Conservation (phyloP, 371 early-diverging fungal species). For the Mycotypha africana region DNA sequence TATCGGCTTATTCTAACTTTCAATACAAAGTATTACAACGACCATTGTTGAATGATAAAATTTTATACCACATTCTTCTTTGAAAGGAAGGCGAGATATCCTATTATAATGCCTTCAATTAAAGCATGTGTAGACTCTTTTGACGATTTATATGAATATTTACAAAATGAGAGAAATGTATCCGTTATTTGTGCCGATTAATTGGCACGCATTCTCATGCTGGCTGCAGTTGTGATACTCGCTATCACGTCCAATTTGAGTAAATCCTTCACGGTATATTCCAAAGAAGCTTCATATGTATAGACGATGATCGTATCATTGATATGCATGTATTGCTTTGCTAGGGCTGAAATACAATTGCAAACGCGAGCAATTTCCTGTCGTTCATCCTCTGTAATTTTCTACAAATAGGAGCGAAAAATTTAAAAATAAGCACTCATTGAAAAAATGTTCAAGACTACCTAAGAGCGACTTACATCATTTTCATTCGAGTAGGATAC, state of each 20-base stretch:
- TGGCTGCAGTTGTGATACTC: slow-evolving; percentile 46
- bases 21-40: too few species aligned
- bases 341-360: slow-evolving; percentile 80
- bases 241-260: slow-evolving; percentile 54
- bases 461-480: slow-evolving; percentile 67
- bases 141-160: too few species aligned
- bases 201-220: slow-evolving; percentile 24
- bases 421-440: too few species aligned
- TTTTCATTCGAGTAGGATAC: slow-evolving; percentile 76
- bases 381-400: slow-evolving; percentile 61
- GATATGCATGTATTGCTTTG: slow-evolving; percentile 69
- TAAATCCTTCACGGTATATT: slow-evolving; percentile 59
- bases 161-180: background rate
- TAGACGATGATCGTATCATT: slow-evolving; percentile 82
- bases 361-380: slow-evolving; percentile 81
- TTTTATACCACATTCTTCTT: too few species aligned
- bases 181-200: slow-evolving; percentile 2
- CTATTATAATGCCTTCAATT: too few species aligned
- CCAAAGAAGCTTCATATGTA: slow-evolving; percentile 83
- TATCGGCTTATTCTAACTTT: too few species aligned
- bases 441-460: too few species aligned
- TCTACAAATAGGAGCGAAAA: too few species aligned
- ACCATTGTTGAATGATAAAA: too few species aligned
- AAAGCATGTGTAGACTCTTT: too few species aligned
- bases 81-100: too few species aligned